Evolutionary conservation across 1,139 yeast genomes (phyloP).

Genomic region (Lodderomyces orthopsilosis): DNA sequence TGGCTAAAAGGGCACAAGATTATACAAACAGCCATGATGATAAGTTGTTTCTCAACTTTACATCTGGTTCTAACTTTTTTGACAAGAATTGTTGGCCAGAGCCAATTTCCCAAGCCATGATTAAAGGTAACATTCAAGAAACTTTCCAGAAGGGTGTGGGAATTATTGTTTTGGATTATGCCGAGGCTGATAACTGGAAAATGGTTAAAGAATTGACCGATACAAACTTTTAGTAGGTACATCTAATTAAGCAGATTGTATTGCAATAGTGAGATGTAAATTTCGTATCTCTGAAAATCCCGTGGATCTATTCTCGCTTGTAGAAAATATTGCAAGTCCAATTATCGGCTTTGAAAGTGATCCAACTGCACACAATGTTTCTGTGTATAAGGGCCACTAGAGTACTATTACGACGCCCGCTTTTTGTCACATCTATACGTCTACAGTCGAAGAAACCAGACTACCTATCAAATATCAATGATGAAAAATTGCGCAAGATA

Average conservation of each 20-base stretch:
- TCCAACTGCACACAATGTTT: not conserved
- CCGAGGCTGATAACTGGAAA: constrained; percentile 62
- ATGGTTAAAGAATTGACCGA: constrained; percentile 52
- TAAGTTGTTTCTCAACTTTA: constrained; percentile 68
- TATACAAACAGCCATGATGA: constrained; percentile 49
- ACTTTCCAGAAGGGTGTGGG: constrained; percentile 52
- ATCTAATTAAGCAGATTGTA: not conserved
- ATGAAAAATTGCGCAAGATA: constrained; percentile 16
- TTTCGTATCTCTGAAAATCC: not conserved
- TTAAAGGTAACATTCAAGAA: constrained; percentile 45
- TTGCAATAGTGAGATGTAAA: not conserved
- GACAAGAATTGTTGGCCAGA: constrained; percentile 76
- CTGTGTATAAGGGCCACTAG: not conserved
- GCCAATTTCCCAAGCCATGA: constrained; percentile 56
- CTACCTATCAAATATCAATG: constrained; percentile 10
- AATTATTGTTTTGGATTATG: constrained; percentile 68
- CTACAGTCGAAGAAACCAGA: constrained; percentile 12
- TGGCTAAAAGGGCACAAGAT: constrained; percentile 52
- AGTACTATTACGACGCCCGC: constrained; percentile 5
- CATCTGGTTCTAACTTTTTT: constrained; percentile 73
- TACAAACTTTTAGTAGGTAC: constrained; percentile 44
- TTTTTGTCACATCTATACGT: constrained; percentile 6
- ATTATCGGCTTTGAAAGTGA: not conserved
- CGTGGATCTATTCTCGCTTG: not conserved
- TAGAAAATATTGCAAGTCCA: not conserved